These are phyloP conservation scores for Pulveroboletus sp. DNA, from an alignment of 768 basidiomycete genomes.

Conservation along the genomic window DNA sequence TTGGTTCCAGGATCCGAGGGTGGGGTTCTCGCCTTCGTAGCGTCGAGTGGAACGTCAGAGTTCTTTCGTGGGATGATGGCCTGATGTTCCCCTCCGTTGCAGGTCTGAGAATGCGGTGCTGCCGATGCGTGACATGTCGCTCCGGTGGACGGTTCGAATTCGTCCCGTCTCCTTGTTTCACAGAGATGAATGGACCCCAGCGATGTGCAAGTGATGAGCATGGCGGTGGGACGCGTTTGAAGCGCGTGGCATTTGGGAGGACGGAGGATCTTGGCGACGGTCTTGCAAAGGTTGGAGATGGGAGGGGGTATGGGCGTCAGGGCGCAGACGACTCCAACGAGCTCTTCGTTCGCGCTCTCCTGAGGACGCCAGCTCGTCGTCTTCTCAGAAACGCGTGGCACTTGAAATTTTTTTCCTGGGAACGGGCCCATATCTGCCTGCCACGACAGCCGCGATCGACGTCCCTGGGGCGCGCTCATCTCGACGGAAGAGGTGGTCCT, in stretches of 20 bases:
- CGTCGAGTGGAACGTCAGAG: background rate
- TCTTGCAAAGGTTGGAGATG: background rate
- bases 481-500: background rate
- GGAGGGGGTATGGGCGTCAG: background rate
- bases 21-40: constrained; percentile 7
- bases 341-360: background rate
- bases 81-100: background rate
- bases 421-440: constrained; percentile 8
- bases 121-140: constrained; percentile 10
- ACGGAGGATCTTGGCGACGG: constrained; percentile 1
- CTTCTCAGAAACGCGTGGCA: background rate
- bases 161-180: constrained; percentile 20
- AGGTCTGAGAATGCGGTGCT: constrained; percentile 5
- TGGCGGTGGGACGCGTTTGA: constrained; percentile 2
- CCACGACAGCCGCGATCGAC: constrained; percentile 15
- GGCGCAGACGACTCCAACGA: background rate
- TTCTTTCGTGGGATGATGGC: constrained; percentile 5
- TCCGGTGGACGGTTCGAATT: constrained; percentile 8
- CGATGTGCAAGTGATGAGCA: background rate
- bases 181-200: constrained; percentile 17
- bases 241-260: constrained; percentile 7
- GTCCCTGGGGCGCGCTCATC: background rate
- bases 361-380: background rate
- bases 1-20: background rate
- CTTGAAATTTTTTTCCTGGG: constrained; percentile 8